phyloP scores from a whole-genome alignment of 2,329 filamentous ascomycete genomes.

The Ilyonectria destructans region DNA sequence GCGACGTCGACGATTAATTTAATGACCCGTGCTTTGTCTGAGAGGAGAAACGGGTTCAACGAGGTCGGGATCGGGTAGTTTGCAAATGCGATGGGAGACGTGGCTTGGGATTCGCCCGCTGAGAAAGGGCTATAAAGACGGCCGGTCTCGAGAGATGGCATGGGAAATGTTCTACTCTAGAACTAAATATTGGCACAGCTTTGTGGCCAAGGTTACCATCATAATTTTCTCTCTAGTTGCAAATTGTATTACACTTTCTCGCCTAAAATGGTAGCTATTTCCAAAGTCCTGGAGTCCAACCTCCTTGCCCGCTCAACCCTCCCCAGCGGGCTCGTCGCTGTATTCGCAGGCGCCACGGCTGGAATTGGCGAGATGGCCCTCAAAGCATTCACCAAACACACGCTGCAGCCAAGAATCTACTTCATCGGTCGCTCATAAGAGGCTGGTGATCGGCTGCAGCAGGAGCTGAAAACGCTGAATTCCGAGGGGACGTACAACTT shows the following conservation, averaged over 20 bases:
- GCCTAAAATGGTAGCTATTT: conserved; percentile 36
- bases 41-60: background rate
- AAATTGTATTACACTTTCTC: background rate
- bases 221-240: background rate
- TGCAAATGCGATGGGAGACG: background rate
- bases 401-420: conserved; percentile 64
- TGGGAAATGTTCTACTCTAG: no score
- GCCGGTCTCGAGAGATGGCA: background rate
- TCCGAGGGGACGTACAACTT: conserved; percentile 63
- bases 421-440: conserved; percentile 64
- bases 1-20: conserved; percentile 2
- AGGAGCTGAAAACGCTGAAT: conserved; percentile 61
- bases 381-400: conserved; percentile 61
- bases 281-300: conserved; percentile 37
- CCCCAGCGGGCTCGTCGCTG: conserved; percentile 55
- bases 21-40: background rate
- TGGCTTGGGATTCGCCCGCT: background rate
- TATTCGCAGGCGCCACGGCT: conserved; percentile 70
- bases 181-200: background rate
- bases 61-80: background rate
- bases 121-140: conserved; percentile 11
- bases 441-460: conserved; percentile 56
- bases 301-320: conserved; percentile 23
- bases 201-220: background rate
- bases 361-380: conserved; percentile 69